Evolutionary conservation across 768 basidiomycete species (phyloP).

Genomic region (Galerina sulciceps): DNA sequence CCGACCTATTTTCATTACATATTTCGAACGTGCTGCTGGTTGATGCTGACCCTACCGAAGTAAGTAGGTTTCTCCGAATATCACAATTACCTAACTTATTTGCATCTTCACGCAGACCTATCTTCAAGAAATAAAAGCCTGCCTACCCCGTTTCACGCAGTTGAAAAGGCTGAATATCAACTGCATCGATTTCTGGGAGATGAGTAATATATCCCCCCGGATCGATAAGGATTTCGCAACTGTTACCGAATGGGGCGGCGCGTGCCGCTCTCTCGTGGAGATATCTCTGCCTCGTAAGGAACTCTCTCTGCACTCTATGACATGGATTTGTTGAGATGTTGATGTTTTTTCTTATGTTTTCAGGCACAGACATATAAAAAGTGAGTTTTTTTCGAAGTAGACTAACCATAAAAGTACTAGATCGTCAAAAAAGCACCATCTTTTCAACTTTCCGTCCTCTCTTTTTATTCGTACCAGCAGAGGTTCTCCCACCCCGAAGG

Average conservation of each 20-base stretch:
- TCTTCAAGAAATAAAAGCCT: slow-evolving; percentile 28
- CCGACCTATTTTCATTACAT: slow-evolving; percentile 35
- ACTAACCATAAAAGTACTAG: too few species aligned
- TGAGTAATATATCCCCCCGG: slow-evolving; percentile 27
- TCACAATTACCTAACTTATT: neutral
- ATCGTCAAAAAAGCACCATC: too few species aligned
- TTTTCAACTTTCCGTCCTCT: too few species aligned
- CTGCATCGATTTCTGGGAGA: slow-evolving; percentile 36
- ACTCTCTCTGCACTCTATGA: neutral
- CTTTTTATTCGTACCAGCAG: too few species aligned
- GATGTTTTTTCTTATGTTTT: neutral
- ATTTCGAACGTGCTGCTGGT: slow-evolving; percentile 40
- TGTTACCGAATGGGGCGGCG: slow-evolving; percentile 39
- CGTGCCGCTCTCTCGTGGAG: slow-evolving; percentile 37
- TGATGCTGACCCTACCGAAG: slow-evolving; percentile 33
- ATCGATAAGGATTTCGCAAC: slow-evolving; percentile 39
- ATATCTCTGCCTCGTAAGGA: slow-evolving; percentile 41
- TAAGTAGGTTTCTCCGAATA: slow-evolving; percentile 15
- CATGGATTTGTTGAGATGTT: too few species aligned
- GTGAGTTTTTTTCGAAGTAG: too few species aligned
- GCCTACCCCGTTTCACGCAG: slow-evolving; percentile 33
- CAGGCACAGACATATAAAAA: neutral
- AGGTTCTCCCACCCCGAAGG: too few species aligned
- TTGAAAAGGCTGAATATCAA: slow-evolving; percentile 35
- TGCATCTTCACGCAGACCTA: slow-evolving; percentile 20